These are phyloP conservation scores for Echria macrotheca DNA, from an alignment of 495 filamentous ascomycete genomes.

Conservation along the genomic window DNA sequence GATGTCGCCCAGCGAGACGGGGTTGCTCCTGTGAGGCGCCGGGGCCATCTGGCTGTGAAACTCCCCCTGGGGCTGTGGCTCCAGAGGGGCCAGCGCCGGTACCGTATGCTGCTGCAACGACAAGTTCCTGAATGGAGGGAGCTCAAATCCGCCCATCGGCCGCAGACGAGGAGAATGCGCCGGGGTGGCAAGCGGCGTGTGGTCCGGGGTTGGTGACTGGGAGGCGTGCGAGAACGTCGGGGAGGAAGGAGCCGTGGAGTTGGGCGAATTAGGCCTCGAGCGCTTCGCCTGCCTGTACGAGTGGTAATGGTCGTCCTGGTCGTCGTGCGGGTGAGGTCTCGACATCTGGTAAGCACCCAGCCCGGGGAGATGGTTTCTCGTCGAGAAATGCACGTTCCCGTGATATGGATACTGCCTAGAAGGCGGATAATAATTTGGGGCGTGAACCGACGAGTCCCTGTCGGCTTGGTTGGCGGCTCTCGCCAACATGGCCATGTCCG, in stretches of 20 bases:
- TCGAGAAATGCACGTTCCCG: constrained; percentile 46
- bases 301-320: constrained; percentile 67
- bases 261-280: constrained; percentile 86
- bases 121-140: constrained; percentile 85
- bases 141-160: constrained; percentile 61
- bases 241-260: constrained; percentile 91
- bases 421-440: constrained; percentile 50
- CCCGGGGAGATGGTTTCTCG: constrained; percentile 60
- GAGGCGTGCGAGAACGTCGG: constrained; percentile 98
- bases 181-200: constrained; percentile 92
- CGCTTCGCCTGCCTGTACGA: constrained; percentile 66
- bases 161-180: constrained; percentile 90
- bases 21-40: constrained; percentile 44
- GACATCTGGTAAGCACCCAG: constrained; percentile 91
- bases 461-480: constrained; percentile 84
- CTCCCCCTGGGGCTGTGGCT: constrained; percentile 60
- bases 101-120: constrained; percentile 69
- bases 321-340: constrained; percentile 83
- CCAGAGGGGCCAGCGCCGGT: constrained; percentile 90
- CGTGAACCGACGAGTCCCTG: constrained; percentile 56
- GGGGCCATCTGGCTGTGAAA: constrained; percentile 32
- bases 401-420: constrained; percentile 50
- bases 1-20: constrained; percentile 84
- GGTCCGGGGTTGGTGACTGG: constrained; percentile 90
- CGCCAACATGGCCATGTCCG: constrained; percentile 86